Evolutionary conservation across 306 rosid species (phyloP), one percentile per base, ranked within the genome.

Genomic region (Carpinus fangiana): DNA sequence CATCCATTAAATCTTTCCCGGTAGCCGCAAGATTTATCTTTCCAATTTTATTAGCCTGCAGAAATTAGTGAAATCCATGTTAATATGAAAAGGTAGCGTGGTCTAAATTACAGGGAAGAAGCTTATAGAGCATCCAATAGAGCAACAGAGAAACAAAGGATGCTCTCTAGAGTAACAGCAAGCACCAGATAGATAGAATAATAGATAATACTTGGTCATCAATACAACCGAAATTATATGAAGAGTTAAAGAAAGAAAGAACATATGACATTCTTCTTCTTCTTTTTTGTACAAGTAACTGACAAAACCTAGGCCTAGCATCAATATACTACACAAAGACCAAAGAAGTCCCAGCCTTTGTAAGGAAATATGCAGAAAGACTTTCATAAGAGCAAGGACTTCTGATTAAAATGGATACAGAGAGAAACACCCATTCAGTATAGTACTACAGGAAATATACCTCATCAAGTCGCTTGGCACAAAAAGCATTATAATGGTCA

Each of bases 1-100:
- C 98, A 81, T 95, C 98, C 98, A 95, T 95, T 46, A 95, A 84
- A 85, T 95, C 98, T 82, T 95, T 95, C 68, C 98, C 98, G 12
- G 92, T 95, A 45, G 98, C 97, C 73, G 98, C 98, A 80, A 95
- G 98, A 75, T 95, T 95, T 88, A 95, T 95, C 87, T 87, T 91
- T 57, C 98, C 98, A 75, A 92, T 95, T 84, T 91, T 95, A 76
- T 82, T 95, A 60, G 97, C 98, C 98, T 95, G 96, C 55, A 73
- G 67, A 82, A 62, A 50, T 69, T 36, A 46, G 12, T 9, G 60
- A 76, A 79, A 46, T 43, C 68, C 57, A 61, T 20, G 23, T 55
- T 14, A 54, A 8, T 43, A 73, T 45, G 4, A 21, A 21, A 72
- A 75, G 54, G 4, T n/a, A 76, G 73, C 52, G 13, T 26, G 28